Conservation (phyloP, 768 basidiomycete genomes). For the Serendipita indica region DNA sequence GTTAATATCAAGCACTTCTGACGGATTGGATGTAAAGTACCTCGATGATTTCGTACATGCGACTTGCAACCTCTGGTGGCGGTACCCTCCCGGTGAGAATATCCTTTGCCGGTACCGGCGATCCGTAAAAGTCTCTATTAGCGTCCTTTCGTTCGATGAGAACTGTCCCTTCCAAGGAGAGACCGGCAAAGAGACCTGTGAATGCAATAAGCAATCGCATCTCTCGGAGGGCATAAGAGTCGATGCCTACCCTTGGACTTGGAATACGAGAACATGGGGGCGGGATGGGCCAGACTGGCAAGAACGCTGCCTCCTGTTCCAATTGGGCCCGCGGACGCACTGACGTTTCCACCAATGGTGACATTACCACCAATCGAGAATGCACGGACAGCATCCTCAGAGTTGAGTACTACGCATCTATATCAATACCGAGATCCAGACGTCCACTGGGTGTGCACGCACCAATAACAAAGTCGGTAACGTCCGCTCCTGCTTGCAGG, state of each 20-base stretch:
- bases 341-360: conserved; percentile 82
- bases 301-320: conserved; percentile 88
- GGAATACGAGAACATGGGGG: conserved; percentile 95
- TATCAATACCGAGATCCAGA: too few relatives aligned
- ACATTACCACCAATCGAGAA: conserved; percentile 94
- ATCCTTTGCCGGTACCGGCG: conserved; percentile 71
- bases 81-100: conserved; percentile 90
- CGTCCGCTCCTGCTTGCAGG: conserved; percentile 89
- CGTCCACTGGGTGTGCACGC: background rate
- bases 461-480: conserved; percentile 68
- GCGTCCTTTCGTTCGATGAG: conserved; percentile 93
- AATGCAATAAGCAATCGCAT: conserved; percentile 7
- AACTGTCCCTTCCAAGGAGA: conserved; percentile 87
- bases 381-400: conserved; percentile 86
- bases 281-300: conserved; percentile 76
- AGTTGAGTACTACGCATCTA: conserved; percentile 83
- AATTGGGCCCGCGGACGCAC: conserved; percentile 78
- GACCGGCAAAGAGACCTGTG: conserved; percentile 80
- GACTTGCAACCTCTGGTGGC: conserved; percentile 89
- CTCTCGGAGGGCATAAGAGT: background rate
- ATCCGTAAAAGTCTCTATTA: conserved; percentile 93
- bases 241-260: conserved; percentile 67
- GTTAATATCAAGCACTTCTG: background rate
- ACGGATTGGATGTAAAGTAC: conserved; percentile 11
- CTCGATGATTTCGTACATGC: conserved; percentile 91